phyloP scores from a whole-genome alignment of 306 rosid species.

The Vicia villosa region DNA sequence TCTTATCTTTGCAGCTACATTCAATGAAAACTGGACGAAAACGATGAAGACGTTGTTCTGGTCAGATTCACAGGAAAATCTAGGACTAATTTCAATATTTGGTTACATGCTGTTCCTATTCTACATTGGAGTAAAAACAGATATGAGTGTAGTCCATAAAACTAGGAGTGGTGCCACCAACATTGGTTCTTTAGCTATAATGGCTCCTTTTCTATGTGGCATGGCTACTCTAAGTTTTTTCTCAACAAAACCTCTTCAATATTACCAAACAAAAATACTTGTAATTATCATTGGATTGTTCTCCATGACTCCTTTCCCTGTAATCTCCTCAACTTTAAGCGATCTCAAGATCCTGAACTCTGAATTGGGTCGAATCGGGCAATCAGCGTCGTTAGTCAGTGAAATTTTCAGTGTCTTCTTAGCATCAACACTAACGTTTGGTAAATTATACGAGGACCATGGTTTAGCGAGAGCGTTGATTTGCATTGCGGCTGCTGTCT shows the following conservation, averaged over 20 bases:
- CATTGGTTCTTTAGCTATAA: conserved; percentile 41
- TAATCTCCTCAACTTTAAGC: conserved; percentile 44
- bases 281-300: conserved; percentile 27
- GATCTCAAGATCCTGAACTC: conserved; percentile 67
- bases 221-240: background rate
- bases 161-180: conserved; percentile 43
- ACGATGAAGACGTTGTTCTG: conserved; percentile 31
- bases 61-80: conserved; percentile 46
- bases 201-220: conserved; percentile 49
- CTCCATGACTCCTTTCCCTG: conserved; percentile 51
- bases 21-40: background rate
- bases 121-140: conserved; percentile 66
- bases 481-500: background rate
- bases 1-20: conserved; percentile 20
- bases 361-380: conserved; percentile 60
- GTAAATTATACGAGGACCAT: background rate
- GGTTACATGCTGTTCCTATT: conserved; percentile 65
- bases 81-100: conserved; percentile 48
- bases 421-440: background rate
- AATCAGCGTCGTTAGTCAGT: conserved; percentile 53
- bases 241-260: background rate
- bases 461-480: background rate
- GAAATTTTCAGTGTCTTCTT: conserved; percentile 43
- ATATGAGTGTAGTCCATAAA: conserved; percentile 45
- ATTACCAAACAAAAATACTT: background rate